Percentiles rank a stretch among this genome's conserved stretches.
Conservation (phyloP, 495 filamentous ascomycete genomes). For the Chaetomium cochliodes region DNA sequence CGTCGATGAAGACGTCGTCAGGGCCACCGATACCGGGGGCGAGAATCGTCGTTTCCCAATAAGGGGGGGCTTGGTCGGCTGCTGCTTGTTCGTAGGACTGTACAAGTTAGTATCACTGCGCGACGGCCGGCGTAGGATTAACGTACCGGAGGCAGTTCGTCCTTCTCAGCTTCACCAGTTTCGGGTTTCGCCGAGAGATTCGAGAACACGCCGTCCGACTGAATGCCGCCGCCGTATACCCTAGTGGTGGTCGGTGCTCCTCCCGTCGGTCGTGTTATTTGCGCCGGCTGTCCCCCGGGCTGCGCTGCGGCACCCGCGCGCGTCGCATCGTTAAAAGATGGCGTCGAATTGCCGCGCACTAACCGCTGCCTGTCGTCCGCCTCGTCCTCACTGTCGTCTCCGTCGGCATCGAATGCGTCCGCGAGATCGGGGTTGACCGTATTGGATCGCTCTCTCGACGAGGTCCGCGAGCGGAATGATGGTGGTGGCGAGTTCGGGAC, state of each 20-base stretch:
- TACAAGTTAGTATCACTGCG: constrained; percentile 30
- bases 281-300: constrained; percentile 29
- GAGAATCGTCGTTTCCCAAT: constrained; percentile 98
- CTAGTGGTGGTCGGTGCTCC: constrained; percentile 27
- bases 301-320: constrained; percentile 19
- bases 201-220: constrained; percentile 90
- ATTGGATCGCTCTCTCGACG: constrained; percentile 61
- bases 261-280: constrained; percentile 12
- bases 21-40: constrained; percentile 77
- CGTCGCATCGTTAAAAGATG: constrained; percentile 27
- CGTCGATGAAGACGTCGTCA: constrained; percentile 95
- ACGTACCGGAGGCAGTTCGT: constrained; percentile 90
- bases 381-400: constrained; percentile 69
- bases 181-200: constrained; percentile 92
- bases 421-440: constrained; percentile 70
- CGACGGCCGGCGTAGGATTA: not conserved
- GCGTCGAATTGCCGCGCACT: constrained; percentile 66
- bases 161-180: constrained; percentile 72
- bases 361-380: constrained; percentile 81
- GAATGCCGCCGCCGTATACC: constrained; percentile 65
- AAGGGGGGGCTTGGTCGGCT: constrained; percentile 92
- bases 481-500: constrained; percentile 86
- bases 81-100: constrained; percentile 98
- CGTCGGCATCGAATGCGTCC: constrained; percentile 84
- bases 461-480: constrained; percentile 84